These are phyloP conservation scores for Rhodotorula sp. DNA, from an alignment of 1,284 basidiomycete genomes.

Conservation along the genomic window DNA sequence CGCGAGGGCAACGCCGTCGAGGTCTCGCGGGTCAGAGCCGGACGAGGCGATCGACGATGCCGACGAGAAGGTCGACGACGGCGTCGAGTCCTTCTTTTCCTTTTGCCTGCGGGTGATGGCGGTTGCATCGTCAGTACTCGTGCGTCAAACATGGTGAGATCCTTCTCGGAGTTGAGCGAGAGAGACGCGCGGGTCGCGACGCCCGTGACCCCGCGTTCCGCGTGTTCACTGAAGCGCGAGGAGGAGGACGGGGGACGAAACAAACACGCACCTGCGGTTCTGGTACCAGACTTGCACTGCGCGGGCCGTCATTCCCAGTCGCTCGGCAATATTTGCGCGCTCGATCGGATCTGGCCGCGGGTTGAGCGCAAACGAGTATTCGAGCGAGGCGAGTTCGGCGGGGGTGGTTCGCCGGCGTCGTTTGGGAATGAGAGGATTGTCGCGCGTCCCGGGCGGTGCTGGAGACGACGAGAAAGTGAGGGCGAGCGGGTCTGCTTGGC, in stretches of 20 bases:
- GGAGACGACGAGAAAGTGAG: not conserved
- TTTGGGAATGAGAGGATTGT: conserved; percentile 40
- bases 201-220: conserved; percentile 1
- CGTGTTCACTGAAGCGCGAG: conserved; percentile 6
- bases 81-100: conserved; percentile 33
- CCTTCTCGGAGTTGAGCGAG: not conserved
- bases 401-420: conserved; percentile 41
- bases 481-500: not conserved
- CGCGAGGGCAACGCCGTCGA: conserved; percentile 31
- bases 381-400: conserved; percentile 45
- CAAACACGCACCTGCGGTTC: conserved; percentile 36
- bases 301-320: conserved; percentile 40
- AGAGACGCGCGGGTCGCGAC: conserved; percentile 6
- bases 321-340: conserved; percentile 32
- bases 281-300: conserved; percentile 43
- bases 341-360: conserved; percentile 35
- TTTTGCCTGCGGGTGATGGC: conserved; percentile 32
- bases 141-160: not conserved
- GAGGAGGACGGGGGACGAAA: not conserved
- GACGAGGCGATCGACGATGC: conserved; percentile 25
- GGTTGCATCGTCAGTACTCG: not conserved
- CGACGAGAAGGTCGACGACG: conserved; percentile 9
- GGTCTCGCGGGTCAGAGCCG: conserved; percentile 30
- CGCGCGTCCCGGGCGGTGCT: conserved; percentile 4
- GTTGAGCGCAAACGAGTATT: conserved; percentile 34